A percentile compares a stretch with the other conserved stretches of the same genome.
Conservation (phyloP, 2,329 filamentous ascomycete species). For the Aspergillus hortae region DNA sequence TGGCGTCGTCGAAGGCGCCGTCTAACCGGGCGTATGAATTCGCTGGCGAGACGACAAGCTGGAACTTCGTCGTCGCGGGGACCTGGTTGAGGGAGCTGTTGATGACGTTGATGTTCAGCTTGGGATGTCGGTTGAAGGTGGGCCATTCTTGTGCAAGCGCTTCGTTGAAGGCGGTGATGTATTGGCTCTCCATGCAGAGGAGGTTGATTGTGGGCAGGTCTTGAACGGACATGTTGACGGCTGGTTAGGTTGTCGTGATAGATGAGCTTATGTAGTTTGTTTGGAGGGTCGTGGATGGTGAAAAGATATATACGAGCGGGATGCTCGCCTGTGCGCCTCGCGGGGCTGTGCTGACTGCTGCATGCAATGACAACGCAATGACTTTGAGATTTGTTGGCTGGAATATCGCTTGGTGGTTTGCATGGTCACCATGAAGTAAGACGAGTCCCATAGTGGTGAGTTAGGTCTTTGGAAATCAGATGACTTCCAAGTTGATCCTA, state of each 20-base stretch:
- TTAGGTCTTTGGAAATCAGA: background rate
- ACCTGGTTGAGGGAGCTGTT: conserved; percentile 40
- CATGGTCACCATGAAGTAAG: background rate
- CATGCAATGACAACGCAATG: background rate
- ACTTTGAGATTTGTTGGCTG: background rate
- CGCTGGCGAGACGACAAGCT: conserved; percentile 52
- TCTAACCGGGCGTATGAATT: conserved; percentile 55
- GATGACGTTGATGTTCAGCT: conserved; percentile 34
- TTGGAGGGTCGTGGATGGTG: too few relatives aligned
- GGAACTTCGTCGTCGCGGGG: conserved; percentile 36
- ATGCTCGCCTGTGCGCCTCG: background rate
- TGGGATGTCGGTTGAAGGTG: conserved; percentile 25
- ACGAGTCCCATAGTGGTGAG: background rate
- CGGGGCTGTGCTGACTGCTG: background rate
- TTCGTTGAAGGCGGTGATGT: conserved; percentile 39
- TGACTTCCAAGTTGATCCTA: background rate
- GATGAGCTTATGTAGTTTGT: background rate
- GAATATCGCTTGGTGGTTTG: background rate
- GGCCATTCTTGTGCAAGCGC: conserved; percentile 34
- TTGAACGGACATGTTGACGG: conserved; percentile 17
- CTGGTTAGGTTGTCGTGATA: background rate
- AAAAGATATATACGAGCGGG: too few relatives aligned
- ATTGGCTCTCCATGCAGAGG: conserved; percentile 40
- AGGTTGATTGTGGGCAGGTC: conserved; percentile 40
- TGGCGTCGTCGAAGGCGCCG: conserved; percentile 54